Conservation (phyloP, 306 rosid species). For the Echinosophora koreensis region DNA sequence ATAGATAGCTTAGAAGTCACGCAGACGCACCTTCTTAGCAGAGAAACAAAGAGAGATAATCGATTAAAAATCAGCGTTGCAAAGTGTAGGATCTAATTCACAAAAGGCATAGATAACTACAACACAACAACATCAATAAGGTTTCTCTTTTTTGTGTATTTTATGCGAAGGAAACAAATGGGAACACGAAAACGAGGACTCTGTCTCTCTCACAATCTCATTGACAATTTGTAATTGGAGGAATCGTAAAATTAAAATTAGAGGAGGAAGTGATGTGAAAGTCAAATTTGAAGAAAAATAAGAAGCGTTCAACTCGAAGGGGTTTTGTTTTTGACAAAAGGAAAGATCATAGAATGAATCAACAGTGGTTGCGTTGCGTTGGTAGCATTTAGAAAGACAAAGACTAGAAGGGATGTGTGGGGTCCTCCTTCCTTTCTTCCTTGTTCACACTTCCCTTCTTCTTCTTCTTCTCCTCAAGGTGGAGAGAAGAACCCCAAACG, state of each 20-base stretch:
- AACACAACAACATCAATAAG: constrained; percentile 38
- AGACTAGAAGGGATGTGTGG: constrained; percentile 36
- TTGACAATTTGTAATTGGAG: constrained; percentile 31
- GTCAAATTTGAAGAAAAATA: constrained; percentile 61
- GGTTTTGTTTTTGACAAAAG: constrained; percentile 52
- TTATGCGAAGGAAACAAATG: constrained; percentile 39
- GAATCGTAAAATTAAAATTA: neutral
- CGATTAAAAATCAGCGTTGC: neutral
- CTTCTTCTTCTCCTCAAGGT: constrained; percentile 29
- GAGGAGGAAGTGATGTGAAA: constrained; percentile 61
- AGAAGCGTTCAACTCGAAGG: neutral
- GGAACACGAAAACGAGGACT: constrained; percentile 12
- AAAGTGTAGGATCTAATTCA: constrained; percentile 44
- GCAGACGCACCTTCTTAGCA: constrained; percentile 60
- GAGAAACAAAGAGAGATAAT: constrained; percentile 44
- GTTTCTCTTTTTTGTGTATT: constrained; percentile 24
- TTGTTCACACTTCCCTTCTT: constrained; percentile 24
- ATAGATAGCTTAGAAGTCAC: constrained; percentile 42
- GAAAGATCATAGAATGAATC: constrained; percentile 59
- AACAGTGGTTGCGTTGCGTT: constrained; percentile 42
- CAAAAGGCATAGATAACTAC: constrained; percentile 27
- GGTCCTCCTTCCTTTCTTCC: constrained; percentile 47
- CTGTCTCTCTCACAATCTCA: too few species aligned
- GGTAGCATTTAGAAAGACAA: neutral
- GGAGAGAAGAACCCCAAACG: constrained; percentile 29